phyloP scores from a whole-genome alignment of 495 filamentous ascomycete species.

The Penicillium macrosclerotiorum region DNA sequence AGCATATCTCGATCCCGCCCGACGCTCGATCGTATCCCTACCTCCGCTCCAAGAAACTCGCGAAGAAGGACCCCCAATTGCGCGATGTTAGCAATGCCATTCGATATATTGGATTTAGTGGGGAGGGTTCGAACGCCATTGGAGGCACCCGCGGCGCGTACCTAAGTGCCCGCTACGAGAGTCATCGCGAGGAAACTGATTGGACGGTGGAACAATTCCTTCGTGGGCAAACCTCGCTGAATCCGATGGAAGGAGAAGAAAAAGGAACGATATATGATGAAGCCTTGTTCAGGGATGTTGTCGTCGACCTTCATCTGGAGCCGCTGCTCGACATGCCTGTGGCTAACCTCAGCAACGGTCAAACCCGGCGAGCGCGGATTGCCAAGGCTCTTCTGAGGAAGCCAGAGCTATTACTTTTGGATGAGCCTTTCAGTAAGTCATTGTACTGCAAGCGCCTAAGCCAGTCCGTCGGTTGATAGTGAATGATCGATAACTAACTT shows the following conservation, averaged over 20 bases:
- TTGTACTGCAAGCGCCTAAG: not conserved
- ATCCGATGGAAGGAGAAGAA: conserved; percentile 58
- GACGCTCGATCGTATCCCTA: conserved; percentile 72
- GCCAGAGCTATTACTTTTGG: conserved; percentile 80
- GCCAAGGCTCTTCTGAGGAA: conserved; percentile 75
- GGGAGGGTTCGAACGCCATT: conserved; percentile 54
- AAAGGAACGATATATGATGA: conserved; percentile 40
- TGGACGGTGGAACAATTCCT: conserved; percentile 80
- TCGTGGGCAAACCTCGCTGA: conserved; percentile 72
- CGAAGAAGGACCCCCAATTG: conserved; percentile 50
- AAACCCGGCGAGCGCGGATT: conserved; percentile 81
- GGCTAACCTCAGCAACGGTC: conserved; percentile 87
- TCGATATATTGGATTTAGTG: conserved; percentile 77
- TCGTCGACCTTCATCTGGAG: conserved; percentile 62
- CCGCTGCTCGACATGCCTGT: conserved; percentile 74
- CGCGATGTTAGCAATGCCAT: conserved; percentile 63
- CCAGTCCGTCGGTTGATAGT: too few species aligned
- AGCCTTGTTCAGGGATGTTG: conserved; percentile 54
- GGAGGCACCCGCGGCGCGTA: conserved; percentile 69
- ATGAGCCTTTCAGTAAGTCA: conserved; percentile 90
- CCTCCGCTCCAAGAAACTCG: conserved; percentile 61
- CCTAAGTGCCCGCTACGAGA: conserved; percentile 91
- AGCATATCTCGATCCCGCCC: conserved; percentile 70
- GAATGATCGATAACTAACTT: not conserved
- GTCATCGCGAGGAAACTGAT: conserved; percentile 78